Evolutionary conservation across 2,329 filamentous ascomycete genomes (phyloP).

Genomic region (Colletotrichum sp.): DNA sequence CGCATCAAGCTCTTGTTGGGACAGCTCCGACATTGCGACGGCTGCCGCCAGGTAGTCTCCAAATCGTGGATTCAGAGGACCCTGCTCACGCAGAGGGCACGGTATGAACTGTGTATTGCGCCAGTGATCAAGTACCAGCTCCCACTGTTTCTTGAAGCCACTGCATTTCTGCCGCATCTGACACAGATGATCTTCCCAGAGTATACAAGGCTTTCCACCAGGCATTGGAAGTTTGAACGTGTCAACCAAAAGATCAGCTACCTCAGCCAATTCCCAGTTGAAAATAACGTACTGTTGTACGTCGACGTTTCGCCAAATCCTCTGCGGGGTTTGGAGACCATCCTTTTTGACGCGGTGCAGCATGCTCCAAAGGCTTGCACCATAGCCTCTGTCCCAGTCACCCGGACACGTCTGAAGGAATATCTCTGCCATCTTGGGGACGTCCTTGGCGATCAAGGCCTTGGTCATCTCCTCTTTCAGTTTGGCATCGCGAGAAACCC

Average conservation of each 20-base stretch:
- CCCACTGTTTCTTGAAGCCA: not conserved
- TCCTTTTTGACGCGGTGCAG: rapidly evolving
- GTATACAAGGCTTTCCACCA: not conserved
- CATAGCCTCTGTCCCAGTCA: not conserved
- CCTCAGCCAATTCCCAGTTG: not conserved
- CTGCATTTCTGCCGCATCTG: rapidly evolving
- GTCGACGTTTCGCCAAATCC: not conserved
- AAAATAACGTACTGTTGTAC: not conserved
- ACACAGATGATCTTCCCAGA: not conserved
- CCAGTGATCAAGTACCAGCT: no score
- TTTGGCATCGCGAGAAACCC: not conserved
- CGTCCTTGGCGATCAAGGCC: not conserved
- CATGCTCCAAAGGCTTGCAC: no score
- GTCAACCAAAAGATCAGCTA: not conserved
- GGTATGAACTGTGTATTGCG: rapidly evolving
- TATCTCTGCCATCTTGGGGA: not conserved
- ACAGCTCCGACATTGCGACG: not conserved
- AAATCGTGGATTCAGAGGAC: not conserved
- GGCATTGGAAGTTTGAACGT: not conserved
- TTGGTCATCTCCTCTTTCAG: not conserved
- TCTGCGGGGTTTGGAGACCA: not conserved
- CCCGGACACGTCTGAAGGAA: not conserved
- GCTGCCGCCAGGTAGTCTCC: not conserved
- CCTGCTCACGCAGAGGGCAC: not conserved
- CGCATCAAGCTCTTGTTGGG: not conserved